These are phyloP conservation scores for Eimeria tenella DNA, from an alignment of 169 alveolate genomes.

Conservation along the genomic window DNA sequence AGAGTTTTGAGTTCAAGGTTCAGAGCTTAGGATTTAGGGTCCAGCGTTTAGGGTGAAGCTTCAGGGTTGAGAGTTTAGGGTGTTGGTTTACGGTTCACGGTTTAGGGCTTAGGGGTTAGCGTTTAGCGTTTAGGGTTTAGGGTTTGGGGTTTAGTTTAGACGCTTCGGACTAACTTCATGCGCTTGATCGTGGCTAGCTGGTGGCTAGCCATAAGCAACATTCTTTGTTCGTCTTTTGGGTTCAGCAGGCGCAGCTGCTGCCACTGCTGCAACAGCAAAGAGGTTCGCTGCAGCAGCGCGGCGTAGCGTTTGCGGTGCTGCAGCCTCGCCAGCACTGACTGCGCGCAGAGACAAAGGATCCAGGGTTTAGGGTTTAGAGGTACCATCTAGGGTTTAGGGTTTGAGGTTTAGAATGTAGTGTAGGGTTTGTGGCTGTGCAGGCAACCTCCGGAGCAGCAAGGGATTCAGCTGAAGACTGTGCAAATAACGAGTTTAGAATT, in stretches of 20 bases:
- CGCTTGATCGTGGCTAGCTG: background rate
- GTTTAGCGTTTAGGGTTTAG: background rate
- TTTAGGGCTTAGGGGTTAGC: background rate
- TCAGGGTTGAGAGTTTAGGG: background rate
- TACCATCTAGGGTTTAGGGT: background rate
- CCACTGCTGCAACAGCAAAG: background rate
- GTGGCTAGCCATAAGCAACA: background rate
- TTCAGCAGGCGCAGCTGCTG: background rate
- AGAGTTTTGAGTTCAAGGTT: background rate
- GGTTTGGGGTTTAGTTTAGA: background rate
- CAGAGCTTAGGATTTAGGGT: background rate
- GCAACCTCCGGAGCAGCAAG: too few species aligned
- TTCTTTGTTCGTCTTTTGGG: background rate
- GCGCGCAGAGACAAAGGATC: background rate
- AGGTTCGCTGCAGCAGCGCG: background rate
- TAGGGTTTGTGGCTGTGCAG: background rate
- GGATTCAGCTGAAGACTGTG: too few species aligned
- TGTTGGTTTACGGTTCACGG: background rate
- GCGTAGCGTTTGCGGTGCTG: background rate
- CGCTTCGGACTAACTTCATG: background rate
- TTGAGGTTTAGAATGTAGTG: background rate
- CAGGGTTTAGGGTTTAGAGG: constrained; percentile 18
- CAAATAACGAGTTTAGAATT: background rate
- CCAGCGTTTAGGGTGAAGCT: background rate
- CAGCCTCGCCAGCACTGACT: background rate